Evolutionary conservation across 148 eudicot species (phyloP), one percentile per base, ranked within the genome.

Genomic region (Polygonum aviculare): DNA sequence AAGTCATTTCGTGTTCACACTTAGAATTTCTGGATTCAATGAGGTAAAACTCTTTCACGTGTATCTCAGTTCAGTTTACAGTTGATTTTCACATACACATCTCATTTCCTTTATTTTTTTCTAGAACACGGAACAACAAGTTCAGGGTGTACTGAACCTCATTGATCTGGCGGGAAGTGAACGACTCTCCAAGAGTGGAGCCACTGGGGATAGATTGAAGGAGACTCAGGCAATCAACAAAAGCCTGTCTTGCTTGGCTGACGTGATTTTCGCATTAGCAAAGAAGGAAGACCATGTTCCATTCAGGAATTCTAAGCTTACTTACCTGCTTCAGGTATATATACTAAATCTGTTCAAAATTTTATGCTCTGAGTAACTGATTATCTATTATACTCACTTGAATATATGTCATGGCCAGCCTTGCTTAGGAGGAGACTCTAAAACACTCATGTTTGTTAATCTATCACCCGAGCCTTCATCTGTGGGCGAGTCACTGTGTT

Each of bases 151-250:
- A 38, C 74, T 91, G 49, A 91, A 91, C 76, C 88, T 91, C 19
- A 91, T 91, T 51, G 96, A 91, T 82, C 86, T 91, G 60, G 96
- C 96, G 76, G 96, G 96, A 62, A 91, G 96, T 77, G 96, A 91
- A 81, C 80, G 96, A 12, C 90, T 91, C 21, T 87, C 92, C 12
- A 86, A 84, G 82, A 91, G 96, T 82, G 96, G 93, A 39, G 86
- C 96, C 75, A 91, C 96, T 22, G 96, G 96, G 16, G 96, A 91
- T 70, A 85, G 89, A 48, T 78, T 89, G 77, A 91, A 87, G 81
- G 93, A 91, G 60, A 91, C 96, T 16, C 93, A 91, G 90, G 91
- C 93, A 41, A 91, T 91, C 76, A 91, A 91, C 38, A 89, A 87
- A 77, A 91, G 96, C 69, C 75, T 91, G 76, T 89, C 96, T 71